Evolutionary conservation across 2,329 filamentous ascomycete genomes (phyloP).

Genomic region (Talaromyces islandicus): DNA sequence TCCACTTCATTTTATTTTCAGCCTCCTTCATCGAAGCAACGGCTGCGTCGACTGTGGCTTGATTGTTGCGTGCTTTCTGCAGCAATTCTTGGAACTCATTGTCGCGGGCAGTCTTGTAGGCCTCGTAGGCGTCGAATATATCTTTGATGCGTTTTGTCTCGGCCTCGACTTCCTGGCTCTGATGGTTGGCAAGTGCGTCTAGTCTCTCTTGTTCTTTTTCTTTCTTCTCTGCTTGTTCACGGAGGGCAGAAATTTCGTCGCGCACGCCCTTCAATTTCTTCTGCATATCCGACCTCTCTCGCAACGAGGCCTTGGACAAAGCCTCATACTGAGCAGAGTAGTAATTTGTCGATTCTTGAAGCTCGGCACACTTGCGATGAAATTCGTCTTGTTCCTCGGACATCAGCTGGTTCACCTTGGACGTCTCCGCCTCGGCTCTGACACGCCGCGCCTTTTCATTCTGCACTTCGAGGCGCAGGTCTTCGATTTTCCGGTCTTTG

Average conservation of each 20-base stretch:
- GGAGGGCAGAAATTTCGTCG: slow-evolving; percentile 28
- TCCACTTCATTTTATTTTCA: slow-evolving; percentile 43
- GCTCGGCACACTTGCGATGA: slow-evolving; percentile 31
- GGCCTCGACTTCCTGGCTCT: slow-evolving; percentile 38
- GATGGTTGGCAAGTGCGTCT: slow-evolving; percentile 41
- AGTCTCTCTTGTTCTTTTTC: slow-evolving; percentile 33
- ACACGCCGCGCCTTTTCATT: slow-evolving; percentile 36
- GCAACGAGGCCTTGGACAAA: slow-evolving; percentile 32
- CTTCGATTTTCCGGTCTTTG: slow-evolving; percentile 44
- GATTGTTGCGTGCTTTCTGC: slow-evolving; percentile 23
- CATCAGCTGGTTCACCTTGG: slow-evolving; percentile 31
- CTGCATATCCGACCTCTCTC: slow-evolving; percentile 36
- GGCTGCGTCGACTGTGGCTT: slow-evolving; percentile 28
- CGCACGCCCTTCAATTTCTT: slow-evolving; percentile 32
- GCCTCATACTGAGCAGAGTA: slow-evolving; percentile 39
- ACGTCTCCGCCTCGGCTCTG: slow-evolving; percentile 35
- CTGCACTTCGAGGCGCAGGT: slow-evolving; percentile 37
- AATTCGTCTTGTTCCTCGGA: slow-evolving; percentile 35
- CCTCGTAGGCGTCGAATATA: slow-evolving; percentile 32
- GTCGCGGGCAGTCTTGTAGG: slow-evolving; percentile 39
- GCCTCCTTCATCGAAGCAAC: slow-evolving; percentile 37
- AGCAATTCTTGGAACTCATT: slow-evolving; percentile 29
- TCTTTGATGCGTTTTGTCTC: slow-evolving; percentile 35
- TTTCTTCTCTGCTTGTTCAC: slow-evolving; percentile 30
- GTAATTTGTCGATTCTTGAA: slow-evolving; percentile 34